These are phyloP conservation scores for Thraustochytrium sp. DNA, from an alignment of 352 stramenopile genomes.

Conservation along the genomic window DNA sequence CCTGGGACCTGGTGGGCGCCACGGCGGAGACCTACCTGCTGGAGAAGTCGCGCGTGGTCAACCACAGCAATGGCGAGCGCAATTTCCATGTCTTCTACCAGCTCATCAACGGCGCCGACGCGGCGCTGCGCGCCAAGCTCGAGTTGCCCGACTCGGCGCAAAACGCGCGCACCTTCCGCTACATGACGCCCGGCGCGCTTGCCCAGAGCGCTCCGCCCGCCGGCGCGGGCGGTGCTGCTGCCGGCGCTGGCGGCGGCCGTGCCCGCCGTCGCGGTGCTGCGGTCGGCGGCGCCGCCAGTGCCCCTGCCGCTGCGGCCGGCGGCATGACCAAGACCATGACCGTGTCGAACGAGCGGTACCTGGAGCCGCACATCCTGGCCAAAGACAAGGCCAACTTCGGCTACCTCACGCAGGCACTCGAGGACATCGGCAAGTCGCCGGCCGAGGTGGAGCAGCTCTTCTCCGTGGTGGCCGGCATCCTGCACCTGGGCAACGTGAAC, in stretches of 20 bases:
- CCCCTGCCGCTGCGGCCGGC: neutral
- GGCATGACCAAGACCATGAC: slow-evolving; percentile 18
- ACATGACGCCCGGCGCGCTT: neutral
- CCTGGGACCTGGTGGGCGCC: slow-evolving; percentile 50
- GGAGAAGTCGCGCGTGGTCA: slow-evolving; percentile 77
- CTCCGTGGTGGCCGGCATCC: slow-evolving; percentile 2
- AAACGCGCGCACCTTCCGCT: slow-evolving; percentile 4
- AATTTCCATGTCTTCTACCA: slow-evolving; percentile 91
- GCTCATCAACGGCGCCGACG: slow-evolving; percentile 54
- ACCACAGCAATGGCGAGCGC: slow-evolving; percentile 71
- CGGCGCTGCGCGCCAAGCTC: neutral
- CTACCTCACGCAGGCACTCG: neutral
- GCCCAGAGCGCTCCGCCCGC: neutral
- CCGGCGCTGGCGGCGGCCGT: neutral
- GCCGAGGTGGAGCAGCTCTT: neutral
- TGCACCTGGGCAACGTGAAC: slow-evolving; percentile 30
- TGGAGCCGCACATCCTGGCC: slow-evolving; percentile 9
- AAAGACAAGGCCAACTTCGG: slow-evolving; percentile 40
- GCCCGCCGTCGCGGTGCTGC: neutral
- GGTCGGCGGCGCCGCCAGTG: neutral
- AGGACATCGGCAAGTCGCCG: slow-evolving; percentile 13
- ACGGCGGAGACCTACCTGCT: slow-evolving; percentile 83
- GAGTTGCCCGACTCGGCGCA: neutral
- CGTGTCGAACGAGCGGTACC: neutral
- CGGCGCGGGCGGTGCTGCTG: neutral